Base-by-base conservation (phyloP, 306 rosid genomes). In the Casuarina equisetifolia region DNA sequence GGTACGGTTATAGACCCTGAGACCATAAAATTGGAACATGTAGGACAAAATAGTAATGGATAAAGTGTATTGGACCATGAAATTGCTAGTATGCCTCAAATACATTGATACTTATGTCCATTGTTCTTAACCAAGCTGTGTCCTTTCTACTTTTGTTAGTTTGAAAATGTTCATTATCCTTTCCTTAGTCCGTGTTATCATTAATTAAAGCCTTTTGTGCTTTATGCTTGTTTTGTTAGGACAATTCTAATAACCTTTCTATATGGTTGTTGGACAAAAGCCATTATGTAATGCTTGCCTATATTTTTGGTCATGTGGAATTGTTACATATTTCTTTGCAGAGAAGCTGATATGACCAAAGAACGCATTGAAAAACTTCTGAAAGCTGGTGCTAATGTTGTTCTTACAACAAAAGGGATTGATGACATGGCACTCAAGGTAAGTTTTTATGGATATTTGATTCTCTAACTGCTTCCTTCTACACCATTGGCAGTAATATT, bases 371-470 rank as follows among this genome's bases (percentile, higher is more conserved):
- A 87, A 62, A 96, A 92, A 78, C 88, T 96, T 77, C 81, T 92
- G 77, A 91, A 92, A 82, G 98, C 94, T 75, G 99, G 99, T 80
- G 99, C 99, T 20, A 96, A 92, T 80, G 99, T 96, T 81, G 82
- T 96, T 87, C 81, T 95, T 81, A 96, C 99, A 43, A 96, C 99
- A 7, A 96, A 96, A 77, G 99, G 98, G 74, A 92, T 96, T 84
- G 99, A 96, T 78, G 99, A 96, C 88, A 96, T 92, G 99, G 94
- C 99, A 74, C 93, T 96, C 57, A 96, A 96, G 96, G 99, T 74
- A 84, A 70, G 82, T 55, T 68, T 70, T 64, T 76, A 51, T 51
- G 39, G 67, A 63, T 54, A 35, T 70, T 76, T 70, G 39, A 64
- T 62, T 85, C 16, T 50, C 54, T n/a, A 70, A 5, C 32, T 72